Evolutionary conservation across 1,284 basidiomycete genomes (phyloP), one percentile per base, ranked within the genome.

Genomic region (Naganishia liquefaciens): DNA sequence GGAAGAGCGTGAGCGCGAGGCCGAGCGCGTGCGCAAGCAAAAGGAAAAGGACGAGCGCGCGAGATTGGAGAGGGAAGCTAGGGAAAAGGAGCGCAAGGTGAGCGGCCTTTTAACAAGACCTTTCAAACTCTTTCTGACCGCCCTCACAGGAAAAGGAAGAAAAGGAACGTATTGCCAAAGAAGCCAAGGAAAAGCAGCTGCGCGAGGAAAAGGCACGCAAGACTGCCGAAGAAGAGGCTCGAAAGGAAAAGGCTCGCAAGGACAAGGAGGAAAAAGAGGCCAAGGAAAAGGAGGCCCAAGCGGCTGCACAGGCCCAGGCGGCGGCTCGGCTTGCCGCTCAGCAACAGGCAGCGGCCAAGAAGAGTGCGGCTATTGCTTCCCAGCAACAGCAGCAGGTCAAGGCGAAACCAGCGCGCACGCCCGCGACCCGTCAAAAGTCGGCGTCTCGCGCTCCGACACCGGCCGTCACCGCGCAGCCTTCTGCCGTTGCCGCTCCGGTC

Each of bases 41-140:
- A 88, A 88, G 64, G 90, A 91, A 75, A 77, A 74, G 54, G 78
- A 80, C 62, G 89, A 91, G 73, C 85, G 85, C n/a, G 52, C 53
- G 10, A 49, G 46, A 19, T 39, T 44, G 54, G 78, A 80, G 67
- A 68, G 71, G 50, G 70, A 74, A 46, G 76, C 75, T 19, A 69
- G 86, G 55, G 81, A 87, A 69, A 84, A 85, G 50, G 88, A 90
- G 70, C 88, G 91, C 71, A 81, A 61, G 51, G 54, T 60, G 23
- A 6, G 51, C 23, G 1, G 25, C 23, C 25, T 5, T 9, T 1
- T 3, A 3, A 13, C 9, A 37, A 5, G 13, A 13, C 33, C 10
- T 37, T n/a, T n/a, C n/a, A 13, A 7, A 37, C 33, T 50, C 27
- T 30, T 15, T 28, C 50, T 42, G 6, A 50, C 27, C 23, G 25